These are phyloP conservation scores for Chlorella sp. DNA, from an alignment of 139 green algal genomes.

Conservation along the genomic window DNA sequence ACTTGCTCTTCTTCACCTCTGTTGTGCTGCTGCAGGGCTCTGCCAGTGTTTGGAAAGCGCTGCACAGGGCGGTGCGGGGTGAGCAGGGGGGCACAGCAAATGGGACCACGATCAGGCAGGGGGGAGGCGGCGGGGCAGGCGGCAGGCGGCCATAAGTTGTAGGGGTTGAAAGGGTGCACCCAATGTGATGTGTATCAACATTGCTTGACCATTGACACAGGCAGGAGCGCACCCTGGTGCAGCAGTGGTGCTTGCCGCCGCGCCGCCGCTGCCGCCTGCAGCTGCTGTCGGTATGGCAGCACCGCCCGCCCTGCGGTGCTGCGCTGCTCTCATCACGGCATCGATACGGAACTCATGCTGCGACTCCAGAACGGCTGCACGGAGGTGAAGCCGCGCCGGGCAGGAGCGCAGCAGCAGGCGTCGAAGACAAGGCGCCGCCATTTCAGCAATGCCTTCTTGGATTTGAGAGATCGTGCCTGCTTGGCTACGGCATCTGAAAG, in stretches of 20 bases:
- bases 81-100: background rate
- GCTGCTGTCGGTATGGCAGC: background rate
- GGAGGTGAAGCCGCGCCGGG: background rate
- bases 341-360: background rate
- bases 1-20: slow-evolving; percentile 78
- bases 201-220: background rate
- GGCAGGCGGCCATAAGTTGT: background rate
- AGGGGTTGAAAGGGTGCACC: background rate
- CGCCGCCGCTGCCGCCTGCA: background rate
- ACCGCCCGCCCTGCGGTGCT: background rate
- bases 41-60: slow-evolving; percentile 22
- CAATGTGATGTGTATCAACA: background rate
- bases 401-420: background rate
- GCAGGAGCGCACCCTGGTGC: background rate
- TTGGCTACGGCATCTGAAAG: too few relatives aligned
- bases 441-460: background rate
- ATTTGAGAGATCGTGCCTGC: too few relatives aligned
- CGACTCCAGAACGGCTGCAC: background rate
- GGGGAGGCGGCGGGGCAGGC: background rate
- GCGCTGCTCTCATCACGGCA: background rate
- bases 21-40: background rate
- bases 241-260: background rate
- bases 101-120: background rate
- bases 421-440: background rate
- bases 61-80: background rate